Base-by-base conservation (phyloP, 495 filamentous ascomycete species). In the Aspergillus incahuasiensis region DNA sequence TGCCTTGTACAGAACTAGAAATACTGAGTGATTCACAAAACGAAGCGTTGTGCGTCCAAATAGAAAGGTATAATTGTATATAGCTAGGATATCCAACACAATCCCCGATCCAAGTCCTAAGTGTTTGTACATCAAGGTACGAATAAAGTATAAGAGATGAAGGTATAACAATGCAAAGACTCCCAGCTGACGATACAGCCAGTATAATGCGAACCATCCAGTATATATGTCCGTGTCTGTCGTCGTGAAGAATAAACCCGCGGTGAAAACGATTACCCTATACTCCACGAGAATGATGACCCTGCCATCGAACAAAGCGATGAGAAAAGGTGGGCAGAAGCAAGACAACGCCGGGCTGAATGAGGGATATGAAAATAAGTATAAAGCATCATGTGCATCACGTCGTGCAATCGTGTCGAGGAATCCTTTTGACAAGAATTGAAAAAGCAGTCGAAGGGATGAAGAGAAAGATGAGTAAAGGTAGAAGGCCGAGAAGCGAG, bases 331-430 rank as follows among this genome's bases (percentile, higher is more conserved):
- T 18, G 15, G 48, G 49, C 40, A 57, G 45, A 61, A 54, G 49
- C 30, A 54, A 51, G 38, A 46, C 46, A 52, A 59, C 52, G 41
- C 57, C 57, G 42, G 39, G 52, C 57, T 58, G 32, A 35, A 35
- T 65, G 48, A 52, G 43, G 39, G 40, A 24, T 30, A 58, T 52
- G 42, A 32, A 21, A 40, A 58, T 52, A 34, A 32, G 54, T 52
- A 53, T 54, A 42, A 59, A 28, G 50, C 60, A 62, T 65, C 67
- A 67, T 66, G 59, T 67, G 62, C 69, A 62, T 74, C 66, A 68
- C 68, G 52, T 69, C 65, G 48, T 71, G 51, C 38, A 63, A 56
- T 73, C 68, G 60, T 68, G 56, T 67, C 59, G 50, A 63, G 60
- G 51, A 53, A 43, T 58, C 55, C 38, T 54, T 54, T 50, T 34